phyloP scores from a whole-genome alignment of 441 rosid species.

The Macaranga tanarius region DNA sequence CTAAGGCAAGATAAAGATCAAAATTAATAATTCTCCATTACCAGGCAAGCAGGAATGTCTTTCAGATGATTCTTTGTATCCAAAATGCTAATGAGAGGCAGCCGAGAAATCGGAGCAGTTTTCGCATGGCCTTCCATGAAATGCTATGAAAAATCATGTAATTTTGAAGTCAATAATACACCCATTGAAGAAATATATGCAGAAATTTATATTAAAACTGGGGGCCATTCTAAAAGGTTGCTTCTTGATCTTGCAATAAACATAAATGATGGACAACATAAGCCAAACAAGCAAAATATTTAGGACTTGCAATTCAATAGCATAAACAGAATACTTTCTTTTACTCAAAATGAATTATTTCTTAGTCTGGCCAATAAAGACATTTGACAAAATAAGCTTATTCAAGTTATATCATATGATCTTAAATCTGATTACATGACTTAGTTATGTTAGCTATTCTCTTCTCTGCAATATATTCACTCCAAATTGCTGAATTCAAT shows the following conservation, averaged over 20 bases:
- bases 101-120: constrained; percentile 86
- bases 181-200: constrained; percentile 1
- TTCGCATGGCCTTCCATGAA: constrained; percentile 99
- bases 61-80: constrained; percentile 78
- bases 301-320: neutral
- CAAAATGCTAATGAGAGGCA: constrained; percentile 79
- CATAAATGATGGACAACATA: neutral
- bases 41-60: constrained; percentile 94
- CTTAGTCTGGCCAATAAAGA: neutral
- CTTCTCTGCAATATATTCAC: neutral
- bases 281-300: neutral
- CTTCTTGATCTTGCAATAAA: constrained; percentile 8
- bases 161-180: constrained; percentile 18
- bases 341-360: neutral
- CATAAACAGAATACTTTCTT: neutral
- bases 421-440: too few species aligned
- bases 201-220: neutral
- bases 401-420: neutral
- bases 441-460: neutral
- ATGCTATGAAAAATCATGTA: constrained; percentile 57
- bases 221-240: neutral
- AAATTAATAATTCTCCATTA: constrained; percentile 28
- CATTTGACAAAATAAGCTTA: neutral
- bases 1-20: constrained; percentile 23
- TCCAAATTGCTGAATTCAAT: neutral